Evolutionary conservation across 2,329 filamentous ascomycete genomes (phyloP), one percentile per base, ranked within the genome.

Genomic region (Xylaria sp.): DNA sequence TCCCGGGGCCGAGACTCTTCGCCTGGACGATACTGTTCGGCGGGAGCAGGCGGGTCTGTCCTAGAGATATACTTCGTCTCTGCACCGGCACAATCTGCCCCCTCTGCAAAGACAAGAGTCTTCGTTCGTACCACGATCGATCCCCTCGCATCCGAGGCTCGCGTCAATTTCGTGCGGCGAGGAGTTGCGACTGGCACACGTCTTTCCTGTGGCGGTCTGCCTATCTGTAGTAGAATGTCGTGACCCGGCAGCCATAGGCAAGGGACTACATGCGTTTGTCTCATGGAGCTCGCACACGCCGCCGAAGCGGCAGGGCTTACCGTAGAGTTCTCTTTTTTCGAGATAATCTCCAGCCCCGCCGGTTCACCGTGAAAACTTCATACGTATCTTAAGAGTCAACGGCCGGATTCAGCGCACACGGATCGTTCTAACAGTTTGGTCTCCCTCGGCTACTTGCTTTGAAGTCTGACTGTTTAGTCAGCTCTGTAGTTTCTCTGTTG

Each of bases 181-280:
- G 3, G 67, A 33, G 91, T 92, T 11, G 60, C 72, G 76, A 96
- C 98, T 99, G 3, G 96, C 36, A 38, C 91, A 93, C 0, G 96
- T 98, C 85, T 99, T 99, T 65, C 95, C 96, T 13, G 94, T 95
- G 5, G 95, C 96, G 0, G 96, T 98, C 80, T 98, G 96, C 38
- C 80, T 99, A 96, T 38, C 96, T 96, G 77, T 98, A 98, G 77
- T 94, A 97, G 82, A 99, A 97, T 70, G 99, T 97, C 80, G 94
- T 97, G 57, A 97, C 95, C 74, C 97, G 98, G 83, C 97, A 97
- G 0, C 96, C 96, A 75, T 98, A 94, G 13, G 98, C 84, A 0
- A 95, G 95, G 71, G 93, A 97, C 80, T 98, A 94, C 1, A 98
- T 93, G n/a, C 85, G 77, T 99, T 99, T 68, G 91, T 87, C 0